These are phyloP conservation scores for Dactylonectria macrodidyma DNA, from an alignment of 2,329 filamentous ascomycete genomes.

Conservation along the genomic window DNA sequence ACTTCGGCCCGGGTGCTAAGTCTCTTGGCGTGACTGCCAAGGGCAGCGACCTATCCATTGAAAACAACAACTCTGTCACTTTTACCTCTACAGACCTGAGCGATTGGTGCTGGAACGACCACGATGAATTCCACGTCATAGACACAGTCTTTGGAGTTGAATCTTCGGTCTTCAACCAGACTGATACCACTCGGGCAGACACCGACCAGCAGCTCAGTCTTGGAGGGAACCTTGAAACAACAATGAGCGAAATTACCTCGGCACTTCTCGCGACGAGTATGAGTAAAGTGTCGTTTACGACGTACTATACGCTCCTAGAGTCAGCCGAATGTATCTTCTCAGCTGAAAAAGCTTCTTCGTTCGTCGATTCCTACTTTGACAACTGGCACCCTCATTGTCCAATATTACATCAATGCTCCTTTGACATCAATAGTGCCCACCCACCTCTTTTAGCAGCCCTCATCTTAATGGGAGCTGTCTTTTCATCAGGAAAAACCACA, in stretches of 20 bases:
- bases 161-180: too few relatives aligned
- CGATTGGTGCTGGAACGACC: too few relatives aligned
- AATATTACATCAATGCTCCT: slow-evolving; percentile 1
- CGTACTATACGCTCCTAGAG: neutral
- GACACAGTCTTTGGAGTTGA: too few relatives aligned
- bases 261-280: neutral
- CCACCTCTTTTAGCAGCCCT: slow-evolving; percentile 1
- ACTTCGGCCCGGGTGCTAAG: slow-evolving; percentile 4
- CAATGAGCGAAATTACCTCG: neutral
- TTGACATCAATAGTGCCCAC: neutral
- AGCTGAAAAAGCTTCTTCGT: neutral
- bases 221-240: neutral
- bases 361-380: slow-evolving; percentile 14
- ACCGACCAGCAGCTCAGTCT: neutral
- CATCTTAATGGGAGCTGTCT: slow-evolving; percentile 3
- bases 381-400: slow-evolving; percentile 14
- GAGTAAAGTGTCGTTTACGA: neutral
- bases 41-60: too few relatives aligned
- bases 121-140: too few relatives aligned
- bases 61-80: too few relatives aligned
- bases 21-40: too few relatives aligned
- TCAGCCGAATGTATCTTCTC: neutral
- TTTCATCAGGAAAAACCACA: neutral
- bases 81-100: too few relatives aligned
- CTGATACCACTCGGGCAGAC: too few relatives aligned